Conservation (phyloP, 352 stramenopile species). For the Poterioochromonas sp. region DNA sequence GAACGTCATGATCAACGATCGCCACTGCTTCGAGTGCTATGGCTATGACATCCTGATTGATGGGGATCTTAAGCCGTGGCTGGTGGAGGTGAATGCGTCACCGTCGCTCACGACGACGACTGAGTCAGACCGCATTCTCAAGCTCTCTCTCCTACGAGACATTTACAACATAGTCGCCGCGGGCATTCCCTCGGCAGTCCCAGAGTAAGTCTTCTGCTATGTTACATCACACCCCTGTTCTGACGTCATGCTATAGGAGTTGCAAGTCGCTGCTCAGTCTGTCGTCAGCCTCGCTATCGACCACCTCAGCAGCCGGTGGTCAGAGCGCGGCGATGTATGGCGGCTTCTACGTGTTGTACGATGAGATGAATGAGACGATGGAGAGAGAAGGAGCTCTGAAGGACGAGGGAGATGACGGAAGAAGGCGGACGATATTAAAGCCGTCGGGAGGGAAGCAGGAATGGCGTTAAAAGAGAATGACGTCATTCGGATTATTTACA, state of each 20-base stretch:
- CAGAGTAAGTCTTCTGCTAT: conserved; percentile 14
- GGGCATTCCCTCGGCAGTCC: background rate
- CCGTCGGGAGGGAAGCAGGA: too few species aligned
- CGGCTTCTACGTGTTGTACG: conserved; percentile 42
- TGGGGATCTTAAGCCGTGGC: conserved; percentile 76
- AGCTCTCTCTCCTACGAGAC: conserved; percentile 43
- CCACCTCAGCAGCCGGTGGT: conserved; percentile 9
- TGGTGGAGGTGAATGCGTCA: conserved; percentile 76
- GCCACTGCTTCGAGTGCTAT: conserved; percentile 85
- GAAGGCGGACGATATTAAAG: too few species aligned
- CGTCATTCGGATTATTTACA: too few species aligned
- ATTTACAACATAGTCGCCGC: conserved; percentile 41
- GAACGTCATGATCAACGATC: conserved; percentile 77
- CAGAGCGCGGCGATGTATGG: conserved; percentile 20
- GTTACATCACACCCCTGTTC: background rate
- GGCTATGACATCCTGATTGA: conserved; percentile 87
- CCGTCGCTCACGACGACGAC: conserved; percentile 60
- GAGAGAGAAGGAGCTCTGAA: too few species aligned
- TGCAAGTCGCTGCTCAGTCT: background rate
- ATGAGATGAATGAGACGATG: too few species aligned
- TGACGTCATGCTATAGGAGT: background rate
- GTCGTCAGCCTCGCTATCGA: conserved; percentile 18
- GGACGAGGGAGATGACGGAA: too few species aligned
- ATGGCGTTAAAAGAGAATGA: too few species aligned
- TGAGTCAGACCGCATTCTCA: conserved; percentile 49